A percentile compares a stretch with the other conserved stretches of the same genome.
Evolutionary conservation across 2,329 filamentous ascomycete species (phyloP).

Genomic region (Neonectria punicea): DNA sequence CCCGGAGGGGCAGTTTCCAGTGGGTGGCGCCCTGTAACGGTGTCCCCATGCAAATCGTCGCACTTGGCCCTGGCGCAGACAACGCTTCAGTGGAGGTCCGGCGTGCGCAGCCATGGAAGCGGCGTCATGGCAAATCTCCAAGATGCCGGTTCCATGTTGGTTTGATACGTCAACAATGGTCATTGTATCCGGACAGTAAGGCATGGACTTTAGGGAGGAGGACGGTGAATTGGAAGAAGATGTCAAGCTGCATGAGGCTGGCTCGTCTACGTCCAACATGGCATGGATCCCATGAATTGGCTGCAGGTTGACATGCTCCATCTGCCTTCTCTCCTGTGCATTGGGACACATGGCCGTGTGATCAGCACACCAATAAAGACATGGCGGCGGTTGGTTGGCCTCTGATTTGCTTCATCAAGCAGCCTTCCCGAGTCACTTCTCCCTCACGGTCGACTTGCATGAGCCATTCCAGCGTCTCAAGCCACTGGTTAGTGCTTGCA

Average conservation of each 20-base stretch:
- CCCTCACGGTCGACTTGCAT: too few species aligned
- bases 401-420: too few species aligned
- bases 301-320: background rate
- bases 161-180: background rate
- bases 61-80: background rate
- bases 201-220: background rate
- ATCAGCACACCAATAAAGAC: background rate
- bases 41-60: background rate
- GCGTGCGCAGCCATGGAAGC: background rate
- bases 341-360: background rate
- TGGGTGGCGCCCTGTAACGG: slow-evolving; percentile 2
- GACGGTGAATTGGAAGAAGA: background rate
- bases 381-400: background rate
- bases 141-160: background rate
- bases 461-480: too few species aligned
- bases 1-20: background rate
- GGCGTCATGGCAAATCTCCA: background rate
- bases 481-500: too few species aligned
- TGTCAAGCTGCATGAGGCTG: background rate
- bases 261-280: background rate
- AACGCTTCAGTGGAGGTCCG: background rate
- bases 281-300: background rate
- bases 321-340: background rate
- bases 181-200: background rate
- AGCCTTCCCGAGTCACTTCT: too few species aligned